Conservation (phyloP, 768 basidiomycete species). For the Russula brevipes region DNA sequence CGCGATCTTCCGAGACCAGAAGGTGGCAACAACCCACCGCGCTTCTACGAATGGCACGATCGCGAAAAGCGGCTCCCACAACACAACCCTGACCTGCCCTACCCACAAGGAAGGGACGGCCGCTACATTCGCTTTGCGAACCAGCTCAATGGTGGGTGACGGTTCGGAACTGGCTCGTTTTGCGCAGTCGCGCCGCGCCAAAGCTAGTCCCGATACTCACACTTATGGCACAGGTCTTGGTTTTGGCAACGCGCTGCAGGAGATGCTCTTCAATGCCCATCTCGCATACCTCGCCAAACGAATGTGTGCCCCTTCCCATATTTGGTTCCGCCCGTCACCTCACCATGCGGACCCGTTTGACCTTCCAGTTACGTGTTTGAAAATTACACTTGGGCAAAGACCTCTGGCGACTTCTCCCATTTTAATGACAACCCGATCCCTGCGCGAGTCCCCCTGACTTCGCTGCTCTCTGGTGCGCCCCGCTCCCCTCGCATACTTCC, state of each 20-base stretch:
- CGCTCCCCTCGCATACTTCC: too few species aligned
- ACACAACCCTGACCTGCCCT: conserved; percentile 11
- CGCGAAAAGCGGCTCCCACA: conserved; percentile 18
- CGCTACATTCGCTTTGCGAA: conserved; percentile 22
- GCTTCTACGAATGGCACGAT: conserved; percentile 14
- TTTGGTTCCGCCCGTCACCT: too few species aligned
- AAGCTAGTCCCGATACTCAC: neutral
- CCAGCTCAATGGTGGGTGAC: conserved; percentile 8
- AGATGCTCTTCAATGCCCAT: conserved; percentile 48
- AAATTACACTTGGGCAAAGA: conserved; percentile 51
- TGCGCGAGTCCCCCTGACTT: conserved; percentile 49
- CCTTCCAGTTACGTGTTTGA: conserved; percentile 45
- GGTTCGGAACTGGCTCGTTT: neutral
- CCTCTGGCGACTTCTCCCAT: conserved; percentile 35
- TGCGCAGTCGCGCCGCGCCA: too few species aligned
- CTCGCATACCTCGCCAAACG: conserved; percentile 45
- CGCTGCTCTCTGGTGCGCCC: conserved; percentile 44
- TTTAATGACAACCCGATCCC: conserved; percentile 50
- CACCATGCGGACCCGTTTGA: too few species aligned
- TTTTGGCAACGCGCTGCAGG: conserved; percentile 61
- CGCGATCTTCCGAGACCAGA: conserved; percentile 3
- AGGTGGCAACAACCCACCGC: conserved; percentile 1
- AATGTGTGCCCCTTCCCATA: conserved; percentile 37
- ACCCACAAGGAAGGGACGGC: conserved; percentile 21
- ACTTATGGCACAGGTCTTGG: conserved; percentile 38